Percentiles rank a stretch among this genome's conserved stretches.
phyloP scores from a whole-genome alignment of 345 rosid species.

The Pistacia integerrima region DNA sequence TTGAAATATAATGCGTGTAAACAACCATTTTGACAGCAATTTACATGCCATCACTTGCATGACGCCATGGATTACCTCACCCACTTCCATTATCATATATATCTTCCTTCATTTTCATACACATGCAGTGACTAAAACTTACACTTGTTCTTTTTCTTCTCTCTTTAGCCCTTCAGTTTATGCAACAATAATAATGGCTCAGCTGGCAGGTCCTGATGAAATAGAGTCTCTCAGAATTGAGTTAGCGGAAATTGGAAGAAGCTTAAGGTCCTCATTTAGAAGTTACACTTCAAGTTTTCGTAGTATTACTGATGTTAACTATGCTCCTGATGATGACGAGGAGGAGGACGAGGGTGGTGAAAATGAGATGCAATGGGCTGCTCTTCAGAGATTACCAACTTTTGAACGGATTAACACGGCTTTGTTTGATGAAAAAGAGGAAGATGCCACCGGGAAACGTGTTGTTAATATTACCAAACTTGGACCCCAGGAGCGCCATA shows the following conservation, averaged over 20 bases:
- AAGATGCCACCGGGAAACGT: constrained; percentile 9
- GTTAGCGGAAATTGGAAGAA: constrained; percentile 46
- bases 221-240: constrained; percentile 40
- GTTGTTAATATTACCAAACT: constrained; percentile 30
- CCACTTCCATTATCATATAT: neutral
- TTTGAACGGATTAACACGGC: constrained; percentile 18
- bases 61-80: constrained; percentile 9
- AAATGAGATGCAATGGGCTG: constrained; percentile 24
- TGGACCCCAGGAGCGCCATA: constrained; percentile 21
- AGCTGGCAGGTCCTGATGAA: constrained; percentile 34
- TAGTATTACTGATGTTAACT: neutral
- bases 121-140: too few species aligned
- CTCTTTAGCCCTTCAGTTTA: neutral
- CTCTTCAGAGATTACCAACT: constrained; percentile 26
- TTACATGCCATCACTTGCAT: neutral
- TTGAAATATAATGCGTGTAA: neutral
- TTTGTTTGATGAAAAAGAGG: constrained; percentile 9
- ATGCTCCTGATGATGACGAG: neutral
- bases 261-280: constrained; percentile 44
- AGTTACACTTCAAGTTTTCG: constrained; percentile 27
- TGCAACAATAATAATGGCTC: constrained; percentile 23
- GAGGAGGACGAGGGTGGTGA: constrained; percentile 8
- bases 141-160: neutral
- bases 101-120: neutral
- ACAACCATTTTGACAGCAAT: neutral